Evolutionary conservation across 306 rosid genomes (phyloP).

Genomic region (Abrus pulchellus): DNA sequence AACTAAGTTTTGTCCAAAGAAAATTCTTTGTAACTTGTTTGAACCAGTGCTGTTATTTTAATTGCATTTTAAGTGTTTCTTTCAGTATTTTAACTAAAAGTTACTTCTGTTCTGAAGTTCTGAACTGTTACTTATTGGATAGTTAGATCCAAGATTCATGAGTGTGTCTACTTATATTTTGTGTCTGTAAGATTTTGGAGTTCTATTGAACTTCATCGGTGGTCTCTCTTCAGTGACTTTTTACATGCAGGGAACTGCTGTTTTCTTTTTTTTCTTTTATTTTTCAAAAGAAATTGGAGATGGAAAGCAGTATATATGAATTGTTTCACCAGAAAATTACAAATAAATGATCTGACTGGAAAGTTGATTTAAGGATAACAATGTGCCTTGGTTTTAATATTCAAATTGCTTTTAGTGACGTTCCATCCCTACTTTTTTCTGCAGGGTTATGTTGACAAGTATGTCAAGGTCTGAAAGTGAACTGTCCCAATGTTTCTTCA

Average conservation of each 20-base stretch:
- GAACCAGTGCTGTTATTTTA: conserved; percentile 27
- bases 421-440: conserved; percentile 45
- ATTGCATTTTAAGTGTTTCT: conserved; percentile 17
- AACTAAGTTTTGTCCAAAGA: neutral
- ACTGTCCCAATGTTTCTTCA: conserved; percentile 29
- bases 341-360: neutral
- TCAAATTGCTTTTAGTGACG: conserved; percentile 24
- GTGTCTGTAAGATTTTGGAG: conserved; percentile 18
- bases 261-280: neutral
- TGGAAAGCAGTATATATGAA: conserved; percentile 3
- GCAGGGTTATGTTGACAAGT: conserved; percentile 92
- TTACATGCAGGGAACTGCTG: neutral
- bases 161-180: neutral
- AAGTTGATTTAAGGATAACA: conserved; percentile 28
- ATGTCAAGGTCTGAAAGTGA: conserved; percentile 64
- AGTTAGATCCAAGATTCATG: neutral
- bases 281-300: conserved; percentile 24
- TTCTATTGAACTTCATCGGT: conserved; percentile 12
- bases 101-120: conserved; percentile 1
- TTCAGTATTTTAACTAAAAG: conserved; percentile 24
- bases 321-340: neutral
- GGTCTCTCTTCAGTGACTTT: neutral
- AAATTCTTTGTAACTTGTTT: neutral
- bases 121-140: neutral
- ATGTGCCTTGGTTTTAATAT: neutral